Evolutionary conservation across 2,329 filamentous ascomycete genomes (phyloP).

Genomic region (Phialophora chinensis): DNA sequence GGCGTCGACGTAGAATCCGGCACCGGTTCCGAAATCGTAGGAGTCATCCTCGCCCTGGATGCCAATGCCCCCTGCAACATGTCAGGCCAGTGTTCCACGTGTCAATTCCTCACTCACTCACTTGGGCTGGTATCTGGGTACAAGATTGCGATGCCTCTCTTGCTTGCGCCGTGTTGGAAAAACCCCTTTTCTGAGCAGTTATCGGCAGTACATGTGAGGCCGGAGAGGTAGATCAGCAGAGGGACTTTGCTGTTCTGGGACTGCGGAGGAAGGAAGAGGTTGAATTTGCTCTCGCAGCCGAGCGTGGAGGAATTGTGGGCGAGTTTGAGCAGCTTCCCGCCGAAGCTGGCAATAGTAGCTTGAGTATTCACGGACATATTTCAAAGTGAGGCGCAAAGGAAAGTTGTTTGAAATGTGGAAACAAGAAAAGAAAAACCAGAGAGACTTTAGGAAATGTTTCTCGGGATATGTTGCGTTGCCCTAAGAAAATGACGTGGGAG

Average conservation of each 20-base stretch:
- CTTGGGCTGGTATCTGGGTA: constrained; percentile 95
- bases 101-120: constrained; percentile 48
- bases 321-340: constrained; percentile 93
- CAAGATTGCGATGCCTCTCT: constrained; percentile 85
- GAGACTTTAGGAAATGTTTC: constrained; percentile 10
- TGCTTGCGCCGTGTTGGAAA: constrained; percentile 81
- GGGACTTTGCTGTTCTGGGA: constrained; percentile 71
- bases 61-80: constrained; percentile 68
- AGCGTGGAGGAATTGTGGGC: constrained; percentile 80
- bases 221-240: constrained; percentile 89
- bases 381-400: not conserved
- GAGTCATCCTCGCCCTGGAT: constrained; percentile 83
- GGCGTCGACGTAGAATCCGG: constrained; percentile 94
- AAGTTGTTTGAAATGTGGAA: not conserved
- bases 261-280: constrained; percentile 84
- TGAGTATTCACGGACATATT: constrained; percentile 87
- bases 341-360: constrained; percentile 87
- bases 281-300: constrained; percentile 87
- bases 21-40: constrained; percentile 91
- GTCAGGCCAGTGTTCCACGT: constrained; percentile 10
- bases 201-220: constrained; percentile 92
- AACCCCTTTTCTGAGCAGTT: constrained; percentile 80
- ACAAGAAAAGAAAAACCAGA: not conserved
- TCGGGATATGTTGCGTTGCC: constrained; percentile 6
- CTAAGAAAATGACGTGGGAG: constrained; percentile 24